A percentile compares a stretch with the other conserved stretches of the same genome.
These are phyloP conservation scores for Cudoniella acicularis DNA, from an alignment of 495 filamentous ascomycete species.

Conservation along the genomic window DNA sequence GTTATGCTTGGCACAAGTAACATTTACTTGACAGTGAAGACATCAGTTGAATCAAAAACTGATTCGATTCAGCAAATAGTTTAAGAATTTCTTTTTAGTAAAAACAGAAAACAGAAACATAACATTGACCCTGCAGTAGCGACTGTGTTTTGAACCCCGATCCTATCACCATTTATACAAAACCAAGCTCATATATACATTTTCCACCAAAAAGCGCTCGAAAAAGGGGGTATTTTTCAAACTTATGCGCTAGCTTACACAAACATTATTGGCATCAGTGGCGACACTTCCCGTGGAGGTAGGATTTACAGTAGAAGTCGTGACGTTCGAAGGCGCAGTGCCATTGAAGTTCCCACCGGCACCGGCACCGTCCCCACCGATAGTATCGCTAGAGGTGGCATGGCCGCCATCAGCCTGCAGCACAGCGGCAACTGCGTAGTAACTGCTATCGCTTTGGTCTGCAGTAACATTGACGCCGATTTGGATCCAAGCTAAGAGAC, in stretches of 20 bases:
- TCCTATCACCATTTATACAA: background rate
- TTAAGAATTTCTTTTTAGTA: too few species aligned
- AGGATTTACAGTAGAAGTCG: background rate
- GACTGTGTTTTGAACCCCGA: background rate
- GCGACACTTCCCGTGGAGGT: too few species aligned
- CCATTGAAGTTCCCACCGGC: conserved; percentile 3
- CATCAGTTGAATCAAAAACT: too few species aligned
- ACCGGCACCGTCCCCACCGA: background rate
- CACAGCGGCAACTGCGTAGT: conserved; percentile 27
- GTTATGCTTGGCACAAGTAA: too few species aligned
- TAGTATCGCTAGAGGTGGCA: background rate
- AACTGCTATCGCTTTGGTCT: conserved; percentile 38
- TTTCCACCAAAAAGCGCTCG: too few species aligned
- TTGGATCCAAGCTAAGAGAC: conserved; percentile 53
- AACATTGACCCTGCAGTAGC: background rate
- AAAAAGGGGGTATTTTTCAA: too few species aligned
- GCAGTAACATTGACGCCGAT: conserved; percentile 50
- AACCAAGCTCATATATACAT: background rate
- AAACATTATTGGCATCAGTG: background rate
- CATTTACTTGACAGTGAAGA: too few species aligned
- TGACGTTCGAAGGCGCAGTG: background rate
- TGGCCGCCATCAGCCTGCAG: conserved; percentile 18
- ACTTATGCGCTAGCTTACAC: background rate
- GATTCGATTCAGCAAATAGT: too few species aligned
- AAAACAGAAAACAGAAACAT: background rate